Evolutionary conservation across 176 grass and related monocot genomes (phyloP).

Genomic region (Echinochloa phyllopogon): DNA sequence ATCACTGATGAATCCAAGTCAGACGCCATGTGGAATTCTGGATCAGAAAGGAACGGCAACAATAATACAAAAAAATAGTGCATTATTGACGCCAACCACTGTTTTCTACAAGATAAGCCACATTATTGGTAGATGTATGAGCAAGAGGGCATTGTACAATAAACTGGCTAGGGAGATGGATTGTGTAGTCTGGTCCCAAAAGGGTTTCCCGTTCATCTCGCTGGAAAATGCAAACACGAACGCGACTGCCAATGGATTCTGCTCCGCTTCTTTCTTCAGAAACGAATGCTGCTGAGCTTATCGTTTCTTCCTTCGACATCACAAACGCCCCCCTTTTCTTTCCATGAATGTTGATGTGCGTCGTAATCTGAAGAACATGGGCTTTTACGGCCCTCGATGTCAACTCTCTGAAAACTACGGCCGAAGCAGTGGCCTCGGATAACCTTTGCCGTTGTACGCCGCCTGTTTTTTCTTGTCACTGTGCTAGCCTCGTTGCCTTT

Average conservation of each 20-base stretch:
- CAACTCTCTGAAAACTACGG: not conserved
- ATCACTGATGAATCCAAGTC: not conserved
- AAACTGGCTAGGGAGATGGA: not conserved
- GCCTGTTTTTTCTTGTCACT: not conserved
- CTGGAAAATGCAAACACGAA: not conserved
- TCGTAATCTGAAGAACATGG: not conserved
- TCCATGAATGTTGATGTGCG: not conserved
- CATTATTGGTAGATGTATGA: not conserved
- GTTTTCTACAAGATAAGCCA: not conserved
- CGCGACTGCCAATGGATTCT: not conserved
- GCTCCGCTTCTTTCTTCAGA: not conserved
- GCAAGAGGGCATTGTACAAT: not conserved
- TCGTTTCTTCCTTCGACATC: not conserved
- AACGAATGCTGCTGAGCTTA: not conserved
- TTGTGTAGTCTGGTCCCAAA: slow-evolving; percentile 10
- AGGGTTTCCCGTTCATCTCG: not conserved
- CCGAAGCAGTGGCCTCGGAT: not conserved
- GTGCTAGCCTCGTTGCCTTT: not conserved
- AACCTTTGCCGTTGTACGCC: not conserved
- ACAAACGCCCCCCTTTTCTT: not conserved
- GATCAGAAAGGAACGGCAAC: slow-evolving; percentile 2
- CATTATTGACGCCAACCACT: slow-evolving; percentile 5
- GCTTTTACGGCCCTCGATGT: not conserved
- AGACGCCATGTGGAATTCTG: slow-evolving; percentile 9
- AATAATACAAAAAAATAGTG: not conserved